These are phyloP conservation scores for Beauveria sp. DNA, from an alignment of 2,329 filamentous ascomycete species.

Conservation along the genomic window DNA sequence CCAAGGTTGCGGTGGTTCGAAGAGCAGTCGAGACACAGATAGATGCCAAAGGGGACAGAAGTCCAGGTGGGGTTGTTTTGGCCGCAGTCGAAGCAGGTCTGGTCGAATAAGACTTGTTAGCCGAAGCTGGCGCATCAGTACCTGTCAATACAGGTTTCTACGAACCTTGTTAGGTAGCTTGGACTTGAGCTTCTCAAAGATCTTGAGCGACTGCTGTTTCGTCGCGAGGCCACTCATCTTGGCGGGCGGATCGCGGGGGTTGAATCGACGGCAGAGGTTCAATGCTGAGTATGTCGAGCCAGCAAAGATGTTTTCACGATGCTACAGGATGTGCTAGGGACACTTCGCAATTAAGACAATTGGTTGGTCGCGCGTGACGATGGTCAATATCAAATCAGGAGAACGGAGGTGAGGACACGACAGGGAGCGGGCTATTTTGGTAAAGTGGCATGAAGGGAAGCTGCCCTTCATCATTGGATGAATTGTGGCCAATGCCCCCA, in stretches of 20 bases:
- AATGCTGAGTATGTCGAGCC: not conserved
- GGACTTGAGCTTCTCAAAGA: constrained; percentile 94
- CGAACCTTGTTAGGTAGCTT: constrained; percentile 91
- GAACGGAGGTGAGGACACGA: constrained; percentile 21
- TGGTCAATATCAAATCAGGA: constrained; percentile 20
- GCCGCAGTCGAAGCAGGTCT: constrained; percentile 98
- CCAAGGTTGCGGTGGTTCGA: constrained; percentile 95
- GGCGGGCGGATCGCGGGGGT: constrained; percentile 18
- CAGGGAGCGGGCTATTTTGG: constrained; percentile 23
- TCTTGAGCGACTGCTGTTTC: constrained; percentile 91
- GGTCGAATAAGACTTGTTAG: constrained; percentile 12
- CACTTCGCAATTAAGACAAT: not conserved
- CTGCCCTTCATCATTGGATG: constrained; percentile 28
- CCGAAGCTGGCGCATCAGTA: not conserved
- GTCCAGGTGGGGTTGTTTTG: constrained; percentile 99
- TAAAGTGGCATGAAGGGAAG: constrained; percentile 35
- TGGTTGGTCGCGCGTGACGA: not conserved
- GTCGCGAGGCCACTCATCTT: constrained; percentile 65
- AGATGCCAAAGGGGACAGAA: constrained; percentile 93
- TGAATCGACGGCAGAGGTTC: not conserved
- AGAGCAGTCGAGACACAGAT: constrained; percentile 95
- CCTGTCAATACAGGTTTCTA: constrained; percentile 1
- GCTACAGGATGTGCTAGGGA: not conserved
- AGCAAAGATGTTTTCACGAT: not conserved
- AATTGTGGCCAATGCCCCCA: constrained; percentile 19